These are phyloP conservation scores for Phyllosticta citribraziliensis DNA, from an alignment of 2,329 filamentous ascomycete species.

Conservation along the genomic window DNA sequence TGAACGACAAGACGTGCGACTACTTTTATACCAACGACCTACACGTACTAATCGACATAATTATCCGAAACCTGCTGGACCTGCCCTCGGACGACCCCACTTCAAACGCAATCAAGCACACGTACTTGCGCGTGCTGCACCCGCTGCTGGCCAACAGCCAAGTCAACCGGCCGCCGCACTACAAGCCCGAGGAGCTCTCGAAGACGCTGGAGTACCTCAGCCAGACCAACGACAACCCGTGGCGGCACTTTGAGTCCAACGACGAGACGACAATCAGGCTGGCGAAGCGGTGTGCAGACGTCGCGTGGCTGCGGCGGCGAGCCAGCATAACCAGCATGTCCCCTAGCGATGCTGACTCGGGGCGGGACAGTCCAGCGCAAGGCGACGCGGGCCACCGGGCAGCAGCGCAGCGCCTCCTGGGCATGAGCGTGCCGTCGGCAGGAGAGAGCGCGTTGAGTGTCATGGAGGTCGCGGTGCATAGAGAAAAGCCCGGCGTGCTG, in stretches of 20 bases:
- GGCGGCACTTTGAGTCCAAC: slow-evolving; percentile 62
- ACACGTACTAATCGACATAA: slow-evolving; percentile 86
- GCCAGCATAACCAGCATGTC: neutral
- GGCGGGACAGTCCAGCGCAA: slow-evolving; percentile 12
- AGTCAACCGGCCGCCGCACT: slow-evolving; percentile 73
- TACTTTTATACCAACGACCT: slow-evolving; percentile 99
- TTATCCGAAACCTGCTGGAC: slow-evolving; percentile 93
- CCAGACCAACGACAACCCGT: slow-evolving; percentile 42
- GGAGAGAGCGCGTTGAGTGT: slow-evolving; percentile 30
- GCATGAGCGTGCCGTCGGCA: slow-evolving; percentile 28
- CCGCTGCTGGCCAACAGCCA: slow-evolving; percentile 88
- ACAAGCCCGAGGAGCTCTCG: slow-evolving; percentile 79
- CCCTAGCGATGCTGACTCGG: neutral
- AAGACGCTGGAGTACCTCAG: slow-evolving; percentile 62
- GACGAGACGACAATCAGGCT: slow-evolving; percentile 73
- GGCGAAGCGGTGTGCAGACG: slow-evolving; percentile 63
- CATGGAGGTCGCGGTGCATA: slow-evolving; percentile 29
- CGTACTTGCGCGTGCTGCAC: slow-evolving; percentile 86
- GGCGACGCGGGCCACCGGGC: slow-evolving; percentile 24
- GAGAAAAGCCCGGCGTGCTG: slow-evolving; percentile 31
- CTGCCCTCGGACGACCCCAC: slow-evolving; percentile 65
- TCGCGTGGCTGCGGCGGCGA: slow-evolving; percentile 52
- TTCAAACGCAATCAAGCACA: slow-evolving; percentile 61
- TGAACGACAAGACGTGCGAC: slow-evolving; percentile 81
- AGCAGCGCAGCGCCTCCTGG: slow-evolving; percentile 27